Evolutionary conservation across 805 yeast genomes (phyloP).

Genomic region (Helenozyma rhizophorensis): DNA sequence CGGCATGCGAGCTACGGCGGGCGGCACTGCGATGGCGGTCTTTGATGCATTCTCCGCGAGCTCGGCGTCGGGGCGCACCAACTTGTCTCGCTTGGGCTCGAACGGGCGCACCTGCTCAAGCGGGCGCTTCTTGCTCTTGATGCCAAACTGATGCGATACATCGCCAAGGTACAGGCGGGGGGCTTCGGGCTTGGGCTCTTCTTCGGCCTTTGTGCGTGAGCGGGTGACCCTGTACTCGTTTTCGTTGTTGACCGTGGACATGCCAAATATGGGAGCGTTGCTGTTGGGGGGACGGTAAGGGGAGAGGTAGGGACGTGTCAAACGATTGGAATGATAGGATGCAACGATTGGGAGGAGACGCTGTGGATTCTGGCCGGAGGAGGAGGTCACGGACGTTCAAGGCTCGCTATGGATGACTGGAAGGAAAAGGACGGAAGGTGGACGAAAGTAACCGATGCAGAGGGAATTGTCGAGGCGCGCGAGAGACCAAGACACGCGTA

Average conservation of each 20-base stretch:
- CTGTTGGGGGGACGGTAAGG: no score
- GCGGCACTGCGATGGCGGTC: background rate
- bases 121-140: constrained; percentile 24
- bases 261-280: no score
- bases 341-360: no score
- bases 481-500: no score
- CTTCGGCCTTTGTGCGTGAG: constrained; percentile 14
- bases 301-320: no score
- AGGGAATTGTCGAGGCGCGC: no score
- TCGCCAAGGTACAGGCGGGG: constrained; percentile 33
- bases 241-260: constrained; percentile 32
- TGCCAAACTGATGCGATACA: constrained; percentile 34
- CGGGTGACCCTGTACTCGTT: constrained; percentile 35
- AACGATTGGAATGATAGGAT: no score
- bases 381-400: no score
- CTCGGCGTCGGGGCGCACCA: constrained; percentile 7
- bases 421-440: no score
- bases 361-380: no score
- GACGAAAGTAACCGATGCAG: no score
- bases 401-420: no score
- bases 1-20: constrained; percentile 25
- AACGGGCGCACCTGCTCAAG: constrained; percentile 12
- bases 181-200: background rate
- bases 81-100: constrained; percentile 3
- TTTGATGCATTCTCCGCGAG: background rate